phyloP scores from a whole-genome alignment of 768 basidiomycete genomes.

The Mycena vitilis region DNA sequence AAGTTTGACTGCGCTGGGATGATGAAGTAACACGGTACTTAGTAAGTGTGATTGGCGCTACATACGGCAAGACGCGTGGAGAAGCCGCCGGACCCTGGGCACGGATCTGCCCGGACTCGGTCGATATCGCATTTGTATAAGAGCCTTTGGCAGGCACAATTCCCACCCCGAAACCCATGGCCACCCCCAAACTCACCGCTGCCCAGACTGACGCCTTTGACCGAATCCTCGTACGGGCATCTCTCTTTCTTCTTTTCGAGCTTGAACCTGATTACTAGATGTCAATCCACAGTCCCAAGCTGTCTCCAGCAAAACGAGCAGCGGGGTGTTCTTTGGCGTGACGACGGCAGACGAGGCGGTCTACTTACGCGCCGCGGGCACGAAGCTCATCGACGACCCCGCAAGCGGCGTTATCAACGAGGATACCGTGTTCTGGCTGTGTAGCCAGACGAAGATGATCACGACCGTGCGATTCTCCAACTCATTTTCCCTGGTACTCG shows the following conservation, averaged over 20 bases:
- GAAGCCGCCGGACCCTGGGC: too few relatives aligned
- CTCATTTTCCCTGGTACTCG: too few relatives aligned
- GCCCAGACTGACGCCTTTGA: slow-evolving; percentile 4
- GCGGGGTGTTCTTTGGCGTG: slow-evolving; percentile 14
- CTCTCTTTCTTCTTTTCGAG: too few relatives aligned
- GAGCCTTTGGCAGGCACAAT: too few relatives aligned
- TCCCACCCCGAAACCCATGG: too few relatives aligned
- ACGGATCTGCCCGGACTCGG: too few relatives aligned
- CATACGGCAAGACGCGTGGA: too few relatives aligned
- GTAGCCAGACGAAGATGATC: slow-evolving; percentile 28
- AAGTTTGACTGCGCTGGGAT: too few relatives aligned
- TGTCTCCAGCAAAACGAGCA: slow-evolving; percentile 7
- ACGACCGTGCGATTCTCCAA: slow-evolving; percentile 18
- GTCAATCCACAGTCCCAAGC: slow-evolving; percentile 6
- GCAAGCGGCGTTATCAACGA: slow-evolving; percentile 15
- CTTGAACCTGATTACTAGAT: background rate
- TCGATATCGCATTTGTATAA: too few relatives aligned
- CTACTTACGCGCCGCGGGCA: slow-evolving; percentile 13
- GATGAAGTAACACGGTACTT: too few relatives aligned
- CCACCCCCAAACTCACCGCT: background rate
- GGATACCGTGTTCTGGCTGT: slow-evolving; percentile 19
- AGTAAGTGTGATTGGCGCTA: too few relatives aligned
- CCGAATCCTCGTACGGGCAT: background rate
- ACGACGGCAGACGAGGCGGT: slow-evolving; percentile 8
- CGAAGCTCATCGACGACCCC: slow-evolving; percentile 12